Evolutionary conservation across 2,329 filamentous ascomycete species (phyloP).

Genomic region (Venturia oleaginea): DNA sequence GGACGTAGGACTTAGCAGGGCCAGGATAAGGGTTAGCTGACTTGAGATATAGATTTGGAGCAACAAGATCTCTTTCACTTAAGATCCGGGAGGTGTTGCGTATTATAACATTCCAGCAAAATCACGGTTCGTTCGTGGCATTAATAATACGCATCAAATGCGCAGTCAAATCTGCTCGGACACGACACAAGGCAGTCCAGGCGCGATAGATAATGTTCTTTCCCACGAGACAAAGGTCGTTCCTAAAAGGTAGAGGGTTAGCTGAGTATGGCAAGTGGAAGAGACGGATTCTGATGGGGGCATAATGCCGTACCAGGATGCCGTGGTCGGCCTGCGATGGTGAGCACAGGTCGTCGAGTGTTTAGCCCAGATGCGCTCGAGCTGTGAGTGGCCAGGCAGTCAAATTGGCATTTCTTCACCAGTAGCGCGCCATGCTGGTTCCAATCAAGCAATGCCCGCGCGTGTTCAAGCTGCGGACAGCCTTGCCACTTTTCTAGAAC

Average conservation of each 20-base stretch:
- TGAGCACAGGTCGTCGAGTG: conserved; percentile 21
- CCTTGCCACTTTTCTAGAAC: conserved; percentile 29
- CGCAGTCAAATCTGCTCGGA: conserved; percentile 22
- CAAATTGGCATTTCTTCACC: conserved; percentile 29
- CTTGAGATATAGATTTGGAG: conserved; percentile 30
- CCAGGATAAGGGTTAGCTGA: conserved; percentile 28
- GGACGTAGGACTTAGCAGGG: conserved; percentile 23
- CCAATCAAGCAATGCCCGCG: conserved; percentile 19
- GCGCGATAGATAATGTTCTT: conserved; percentile 28
- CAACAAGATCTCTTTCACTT: conserved; percentile 23
- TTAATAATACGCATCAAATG: conserved; percentile 18
- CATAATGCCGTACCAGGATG: conserved; percentile 37
- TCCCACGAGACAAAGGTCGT: conserved; percentile 34
- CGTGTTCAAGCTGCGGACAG: conserved; percentile 2
- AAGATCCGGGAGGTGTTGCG: conserved; percentile 26
- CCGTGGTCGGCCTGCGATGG: conserved; percentile 27
- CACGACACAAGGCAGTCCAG: conserved; percentile 31
- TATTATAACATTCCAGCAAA: conserved; percentile 30
- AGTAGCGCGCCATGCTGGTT: conserved; percentile 21
- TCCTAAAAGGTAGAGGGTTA: conserved; percentile 33
- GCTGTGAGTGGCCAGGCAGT: conserved; percentile 31
- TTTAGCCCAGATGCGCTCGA: conserved; percentile 29
- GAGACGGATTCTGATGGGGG: conserved; percentile 33
- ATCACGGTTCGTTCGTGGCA: conserved; percentile 28
- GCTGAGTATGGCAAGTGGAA: conserved; percentile 33